Evolutionary conservation across 1,139 yeast genomes (phyloP), one percentile per base, ranked within the genome.

Genomic region (Pichia sp.): DNA sequence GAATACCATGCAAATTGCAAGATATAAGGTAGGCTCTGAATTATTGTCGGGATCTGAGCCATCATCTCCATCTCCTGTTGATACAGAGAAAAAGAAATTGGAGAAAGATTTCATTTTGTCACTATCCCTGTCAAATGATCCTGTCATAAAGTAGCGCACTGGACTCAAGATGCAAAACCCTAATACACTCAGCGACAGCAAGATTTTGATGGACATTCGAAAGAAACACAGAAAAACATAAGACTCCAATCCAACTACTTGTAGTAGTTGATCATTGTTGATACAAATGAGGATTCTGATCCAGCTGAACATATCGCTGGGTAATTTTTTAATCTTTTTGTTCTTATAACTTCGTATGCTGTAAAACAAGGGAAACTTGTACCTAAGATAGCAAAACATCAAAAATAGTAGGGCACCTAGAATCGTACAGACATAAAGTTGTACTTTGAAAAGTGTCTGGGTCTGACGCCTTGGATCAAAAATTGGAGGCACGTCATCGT

Each of bases 1-100:
- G 67, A 91, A 88, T 0, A 79, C 65, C 9, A 93, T 87, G 55
- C 88, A 88, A 50, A 83, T 74, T 83, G 93, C 80, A 24, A 74
- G 59, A 42, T 61, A 67, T 5, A 44, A 33, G 1, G 45, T 25
- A 10, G 58, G 55, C 22, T 52, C 58, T 4, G 50, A 34, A 27
- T 44, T 47, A 13, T 41, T 47, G 23, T 41, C 43, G 6, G 22
- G 26, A 6, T 19, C 9, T 16, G 16, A 19, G 20, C 37, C 33
- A 14, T n/a, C 26, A 10, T 20, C 28, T 5, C 16, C 30, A n/a
- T 38, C 31, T 8, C 16, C 22, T n/a, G 14, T n/a, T 11, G 21
- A 22, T 12, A 29, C 13, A 9, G 25, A 23, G 1, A 21, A 13
- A 3, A 36, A 18, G 12, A 27, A 34, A 12, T 37, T 30, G 0